phyloP scores from a whole-genome alignment of 306 rosid genomes.

The Sechiopsis laciniata region DNA sequence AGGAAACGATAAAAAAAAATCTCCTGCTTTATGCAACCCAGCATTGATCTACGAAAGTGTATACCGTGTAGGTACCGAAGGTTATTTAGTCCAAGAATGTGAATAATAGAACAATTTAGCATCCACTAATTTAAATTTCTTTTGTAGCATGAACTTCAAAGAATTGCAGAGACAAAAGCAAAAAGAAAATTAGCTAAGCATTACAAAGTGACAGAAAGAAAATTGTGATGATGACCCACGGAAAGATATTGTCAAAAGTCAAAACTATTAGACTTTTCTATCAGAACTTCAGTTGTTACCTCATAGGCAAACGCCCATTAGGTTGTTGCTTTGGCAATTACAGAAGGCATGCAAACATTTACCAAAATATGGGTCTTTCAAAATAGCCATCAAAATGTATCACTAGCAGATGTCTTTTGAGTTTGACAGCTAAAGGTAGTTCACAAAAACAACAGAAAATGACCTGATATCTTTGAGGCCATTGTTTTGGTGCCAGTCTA shows the following conservation, averaged over 20 bases:
- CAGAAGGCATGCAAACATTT: not conserved
- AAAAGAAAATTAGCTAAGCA: not conserved
- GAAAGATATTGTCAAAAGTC: not conserved
- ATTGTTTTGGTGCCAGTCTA: not conserved
- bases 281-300: not conserved
- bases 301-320: not conserved
- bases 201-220: not conserved
- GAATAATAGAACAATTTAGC: not conserved
- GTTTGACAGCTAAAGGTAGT: not conserved
- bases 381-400: not conserved
- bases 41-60: too few relatives aligned
- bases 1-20: too few relatives aligned
- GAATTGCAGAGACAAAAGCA: not conserved
- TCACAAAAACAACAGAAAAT: slow-evolving; percentile 10
- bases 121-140: not conserved
- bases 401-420: not conserved
- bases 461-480: not conserved
- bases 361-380: not conserved
- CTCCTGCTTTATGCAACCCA: too few relatives aligned
- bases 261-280: not conserved
- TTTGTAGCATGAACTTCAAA: not conserved
- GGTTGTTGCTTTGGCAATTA: not conserved
- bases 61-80: too few relatives aligned
- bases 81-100: not conserved
- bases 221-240: not conserved